Base-by-base conservation (phyloP, 202 grass and related monocot genomes). In the Elaeis oleifera region DNA sequence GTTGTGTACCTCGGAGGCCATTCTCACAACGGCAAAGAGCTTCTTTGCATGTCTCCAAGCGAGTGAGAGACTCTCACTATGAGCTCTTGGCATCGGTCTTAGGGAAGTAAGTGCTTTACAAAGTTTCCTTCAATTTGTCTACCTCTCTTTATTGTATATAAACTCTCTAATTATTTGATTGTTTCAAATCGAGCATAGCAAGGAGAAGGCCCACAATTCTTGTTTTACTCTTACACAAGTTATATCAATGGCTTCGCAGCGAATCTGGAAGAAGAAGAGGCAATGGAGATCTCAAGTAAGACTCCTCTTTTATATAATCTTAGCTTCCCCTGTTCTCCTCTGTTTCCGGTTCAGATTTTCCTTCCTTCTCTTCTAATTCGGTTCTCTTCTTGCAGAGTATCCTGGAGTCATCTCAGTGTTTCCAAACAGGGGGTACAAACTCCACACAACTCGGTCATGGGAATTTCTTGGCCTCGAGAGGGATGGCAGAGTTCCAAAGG, bases 231-330 rank as follows among this genome's bases (percentile, higher is more conserved):
- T 3, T 96, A 96, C 76, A 88, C 81, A 36, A 65, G 64, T 23
- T 65, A 76, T 76, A 90, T 96, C 76, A 90, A 96, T 48, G 91
- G 91, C 39, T 96, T 96, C 69, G 87, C 91, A 18, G 91, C 91
- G 9, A 50, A 5, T 17, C 63, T 96, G 5, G 84, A 88, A 8
- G 67, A 81, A 67, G 74, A 56, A 24, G 58, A 26, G 48, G 87
- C 87, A 60, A 51, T 78, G 0, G 55, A 50, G 64, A 76, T 90
- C 58, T 74, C 91, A 26, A 69, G 90, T 95, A 71, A 39, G 67
- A 44, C 17, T 3, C 5, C 8, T 14, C 8, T 44, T 57, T 17
- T 16, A 13, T 4, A n/a, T 5, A 7, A 26, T 18, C 5, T 6
- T 31, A 31, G 28, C 28, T 31, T 6, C 36, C 8, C 36, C 36